Evolutionary conservation across 1,284 basidiomycete genomes (phyloP), one percentile per base, ranked within the genome.

Genomic region (Ustilago cynodontis): DNA sequence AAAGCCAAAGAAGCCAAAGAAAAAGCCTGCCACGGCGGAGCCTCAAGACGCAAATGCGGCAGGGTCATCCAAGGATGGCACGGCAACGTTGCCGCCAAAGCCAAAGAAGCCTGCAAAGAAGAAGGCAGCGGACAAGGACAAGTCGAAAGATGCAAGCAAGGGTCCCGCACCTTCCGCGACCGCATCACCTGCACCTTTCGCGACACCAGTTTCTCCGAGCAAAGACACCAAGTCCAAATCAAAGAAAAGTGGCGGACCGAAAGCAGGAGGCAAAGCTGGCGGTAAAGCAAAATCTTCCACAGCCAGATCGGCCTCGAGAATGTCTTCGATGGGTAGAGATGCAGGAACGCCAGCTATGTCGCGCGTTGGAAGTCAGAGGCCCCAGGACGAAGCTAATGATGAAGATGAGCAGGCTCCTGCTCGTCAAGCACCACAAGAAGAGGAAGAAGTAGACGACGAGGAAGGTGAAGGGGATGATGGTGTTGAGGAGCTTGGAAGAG

Each of bases 401-500:
- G 67, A 72, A 18, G 63, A 79, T 13, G 68, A 66, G 20, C 56
- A 58, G 13, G 50, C 37, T 5, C 51, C 65, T 2, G 53, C 47
- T 6, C 49, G 45, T 29, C 28, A 26, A 20, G 55, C 62, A 26
- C 35, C 50, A 26, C 59, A 41, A 20, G 62, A 65, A 33, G 70
- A 71, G 22, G 65, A 76, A 5, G 77, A 82, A 14, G 81, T 39
- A 13, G 78, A 80, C 26, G 85, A 84, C 54, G 83, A 60, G 65
- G 81, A 80, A 35, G 78, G 28, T 7, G 82, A 79, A 47, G 77
- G 70, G 11, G 83, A 86, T n/a, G 81, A 81, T 43, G 84, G 78
- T 20, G 81, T 79, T 22, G 75, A 81, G 31, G 77, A 81, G 65
- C 77, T 85, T 2, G 79, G 78, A 20, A 81, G 80, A 16, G 78